Evolutionary conservation across 2,329 filamentous ascomycete genomes (phyloP), one percentile per base, ranked within the genome.

Genomic region (Xylariaceae sp.): DNA sequence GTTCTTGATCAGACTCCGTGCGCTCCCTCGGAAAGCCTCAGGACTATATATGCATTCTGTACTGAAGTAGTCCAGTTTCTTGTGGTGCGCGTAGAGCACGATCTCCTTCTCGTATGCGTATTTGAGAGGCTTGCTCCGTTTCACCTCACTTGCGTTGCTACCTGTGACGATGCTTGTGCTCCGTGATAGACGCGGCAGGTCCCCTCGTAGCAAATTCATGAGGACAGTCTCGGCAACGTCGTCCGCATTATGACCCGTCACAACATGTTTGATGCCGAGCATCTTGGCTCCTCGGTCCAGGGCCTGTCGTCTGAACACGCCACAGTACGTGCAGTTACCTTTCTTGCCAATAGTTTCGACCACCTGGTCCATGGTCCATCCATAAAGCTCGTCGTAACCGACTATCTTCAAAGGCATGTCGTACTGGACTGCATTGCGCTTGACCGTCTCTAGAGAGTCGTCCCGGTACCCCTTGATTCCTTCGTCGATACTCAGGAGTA

Each of bases 101-200:
- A 98, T 98, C 60, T 98, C 92, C 67, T 98, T 98, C 61, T 98
- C 92, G 59, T 97, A 98, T 2, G 90, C 89, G 61, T 97, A 98
- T 63, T 98, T 97, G 31, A 98, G 73, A 11, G 92, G 92, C 65
- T 98, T 98, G 65, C 87, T 94, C 49, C 92, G 78, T 68, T 94
- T 94, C 50, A 96, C 90, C 44, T 94, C 88, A 43, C 85, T 88
- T n/a, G 74, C 76, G 21, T 80, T 69, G 53, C 79, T 83, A 28
- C 76, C 84, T 2, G 81, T 98, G 11, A 97, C 73, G 52, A 98
- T 97, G 50, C 80, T 92, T 2, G 92, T 97, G 37, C 88, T 89
- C 45, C 92, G 73, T 11, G 89, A 86, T 9, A 98, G 67, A 19
- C 92, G 80, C 1, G 92, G 85, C 29, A 98, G 63, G 62, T 98